phyloP scores from a whole-genome alignment of 139 green algal genomes.

The Chlamydomonas incerta region DNA sequence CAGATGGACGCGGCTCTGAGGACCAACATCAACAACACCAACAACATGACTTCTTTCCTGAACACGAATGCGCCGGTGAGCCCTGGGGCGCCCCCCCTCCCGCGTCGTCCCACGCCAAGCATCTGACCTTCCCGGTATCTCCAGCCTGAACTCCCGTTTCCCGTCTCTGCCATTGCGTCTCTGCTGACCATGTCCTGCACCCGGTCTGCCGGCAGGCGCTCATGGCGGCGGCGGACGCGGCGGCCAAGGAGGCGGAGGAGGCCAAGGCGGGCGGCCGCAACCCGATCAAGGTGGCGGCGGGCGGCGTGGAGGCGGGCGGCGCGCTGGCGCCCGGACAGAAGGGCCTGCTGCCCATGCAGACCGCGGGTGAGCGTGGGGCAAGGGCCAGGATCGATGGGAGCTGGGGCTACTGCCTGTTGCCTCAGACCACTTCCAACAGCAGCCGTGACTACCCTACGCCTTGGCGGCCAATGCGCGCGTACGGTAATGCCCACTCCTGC shows the following conservation, averaged over 20 bases:
- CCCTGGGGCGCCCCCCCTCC: no score
- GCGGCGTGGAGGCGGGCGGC: conserved; percentile 2
- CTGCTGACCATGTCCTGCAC: background rate
- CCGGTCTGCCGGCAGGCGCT: background rate
- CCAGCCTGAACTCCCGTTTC: no score
- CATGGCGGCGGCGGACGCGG: background rate
- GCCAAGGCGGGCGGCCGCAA: conserved; percentile 16
- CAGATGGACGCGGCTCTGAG: conserved; percentile 33
- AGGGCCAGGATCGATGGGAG: no score
- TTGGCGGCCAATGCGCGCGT: no score
- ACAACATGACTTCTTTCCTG: conserved; percentile 24
- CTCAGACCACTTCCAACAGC: no score
- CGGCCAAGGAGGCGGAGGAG: background rate
- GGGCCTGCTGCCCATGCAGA: conserved; percentile 10
- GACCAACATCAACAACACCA: conserved; percentile 31
- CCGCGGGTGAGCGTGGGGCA: conserved; percentile 11
- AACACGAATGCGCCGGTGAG: conserved; percentile 34
- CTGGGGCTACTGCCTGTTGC: no score
- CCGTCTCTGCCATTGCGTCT: no score
- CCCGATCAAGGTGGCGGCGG: background rate
- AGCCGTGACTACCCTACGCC: no score
- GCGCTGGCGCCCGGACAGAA: background rate
- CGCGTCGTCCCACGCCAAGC: no score
- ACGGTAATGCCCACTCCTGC: no score
- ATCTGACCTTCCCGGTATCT: no score